Percentiles rank a stretch among this genome's conserved stretches.
Conservation (phyloP, 2,329 filamentous ascomycete species). For the Claviceps digitariae region DNA sequence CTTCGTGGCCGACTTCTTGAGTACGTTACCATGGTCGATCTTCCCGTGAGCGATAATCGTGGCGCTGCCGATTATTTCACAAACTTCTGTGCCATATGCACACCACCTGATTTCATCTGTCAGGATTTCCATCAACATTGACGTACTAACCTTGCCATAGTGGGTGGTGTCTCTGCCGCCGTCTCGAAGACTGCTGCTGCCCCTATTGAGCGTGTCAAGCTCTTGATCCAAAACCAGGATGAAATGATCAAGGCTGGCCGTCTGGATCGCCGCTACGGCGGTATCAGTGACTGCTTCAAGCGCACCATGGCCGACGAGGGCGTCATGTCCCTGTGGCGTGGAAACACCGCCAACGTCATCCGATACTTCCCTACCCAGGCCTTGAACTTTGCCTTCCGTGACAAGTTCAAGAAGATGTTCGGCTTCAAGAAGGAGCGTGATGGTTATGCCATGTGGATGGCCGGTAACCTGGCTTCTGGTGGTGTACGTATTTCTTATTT, state of each 20-base stretch:
- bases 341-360: constrained; percentile 99
- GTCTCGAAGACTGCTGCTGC: constrained; percentile 99
- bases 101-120: background rate
- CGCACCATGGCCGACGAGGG: constrained; percentile 85
- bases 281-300: constrained; percentile 90
- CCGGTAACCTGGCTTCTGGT: constrained; percentile 98
- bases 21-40: constrained; percentile 46
- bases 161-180: constrained; percentile 99
- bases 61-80: constrained; percentile 1
- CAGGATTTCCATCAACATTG: constrained; percentile 1
- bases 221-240: constrained; percentile 99
- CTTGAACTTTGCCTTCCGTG: constrained; percentile 99
- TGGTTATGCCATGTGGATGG: constrained; percentile 98
- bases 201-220: constrained; percentile 99
- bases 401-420: constrained; percentile 99
- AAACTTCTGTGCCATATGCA: no score
- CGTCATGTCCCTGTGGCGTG: constrained; percentile 92
- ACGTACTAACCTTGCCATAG: constrained; percentile 31
- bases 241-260: constrained; percentile 99
- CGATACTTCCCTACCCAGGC: constrained; percentile 99
- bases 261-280: constrained; percentile 93
- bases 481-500: constrained; percentile 80
- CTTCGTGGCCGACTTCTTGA: constrained; percentile 97
- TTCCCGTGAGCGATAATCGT: background rate
- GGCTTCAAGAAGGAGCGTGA: constrained; percentile 99